Percentiles rank a stretch among this genome's conserved stretches.
These are phyloP conservation scores for Zygosaccharomyces lentus DNA, from an alignment of 805 yeast genomes.

Conservation along the genomic window DNA sequence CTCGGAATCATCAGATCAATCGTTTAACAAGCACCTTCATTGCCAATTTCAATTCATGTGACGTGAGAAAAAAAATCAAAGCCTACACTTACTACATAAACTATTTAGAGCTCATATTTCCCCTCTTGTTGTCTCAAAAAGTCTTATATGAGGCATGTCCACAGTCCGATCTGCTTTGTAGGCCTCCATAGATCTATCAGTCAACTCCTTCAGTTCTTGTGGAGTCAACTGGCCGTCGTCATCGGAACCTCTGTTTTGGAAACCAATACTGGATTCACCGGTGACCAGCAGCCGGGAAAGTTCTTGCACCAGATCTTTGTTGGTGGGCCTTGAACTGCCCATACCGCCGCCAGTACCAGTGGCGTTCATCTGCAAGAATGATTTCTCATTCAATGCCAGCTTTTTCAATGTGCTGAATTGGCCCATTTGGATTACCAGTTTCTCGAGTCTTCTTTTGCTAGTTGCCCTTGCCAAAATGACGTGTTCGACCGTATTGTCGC, in stretches of 20 bases:
- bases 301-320: conserved; percentile 37
- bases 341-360: conserved; percentile 5
- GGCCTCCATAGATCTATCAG: conserved; percentile 45
- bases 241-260: conserved; percentile 25
- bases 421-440: conserved; percentile 67
- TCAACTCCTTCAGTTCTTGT: conserved; percentile 46
- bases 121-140: conserved; percentile 39
- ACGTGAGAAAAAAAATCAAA: too few relatives aligned
- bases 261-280: conserved; percentile 39
- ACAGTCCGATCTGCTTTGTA: conserved; percentile 33
- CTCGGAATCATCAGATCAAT: too few relatives aligned
- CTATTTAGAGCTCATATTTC: conserved; percentile 4
- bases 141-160: conserved; percentile 35
- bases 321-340: conserved; percentile 24
- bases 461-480: conserved; percentile 73
- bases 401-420: conserved; percentile 44
- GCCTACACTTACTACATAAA: too few relatives aligned
- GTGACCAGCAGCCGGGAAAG: conserved; percentile 40
- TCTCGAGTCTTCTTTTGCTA: conserved; percentile 73
- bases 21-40: too few relatives aligned
- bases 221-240: conserved; percentile 30
- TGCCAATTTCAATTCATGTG: too few relatives aligned
- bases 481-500: conserved; percentile 79
- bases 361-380: conserved; percentile 19
- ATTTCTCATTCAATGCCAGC: conserved; percentile 34